These are phyloP conservation scores for Nemania bipapillata DNA, from an alignment of 2,329 filamentous ascomycete species.

Conservation along the genomic window DNA sequence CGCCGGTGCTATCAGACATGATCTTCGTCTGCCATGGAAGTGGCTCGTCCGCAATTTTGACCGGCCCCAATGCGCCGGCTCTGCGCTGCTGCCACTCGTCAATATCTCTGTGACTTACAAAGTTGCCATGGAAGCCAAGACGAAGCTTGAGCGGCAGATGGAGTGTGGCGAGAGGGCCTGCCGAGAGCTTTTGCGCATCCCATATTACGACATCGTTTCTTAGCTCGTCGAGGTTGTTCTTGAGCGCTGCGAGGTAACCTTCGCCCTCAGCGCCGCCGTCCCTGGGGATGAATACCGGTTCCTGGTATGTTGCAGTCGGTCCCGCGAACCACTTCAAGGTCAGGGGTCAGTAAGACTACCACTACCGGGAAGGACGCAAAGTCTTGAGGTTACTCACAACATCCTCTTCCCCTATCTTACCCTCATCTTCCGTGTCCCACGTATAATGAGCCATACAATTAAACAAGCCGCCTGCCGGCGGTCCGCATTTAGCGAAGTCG, in stretches of 20 bases:
- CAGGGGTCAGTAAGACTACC: constrained; percentile 1
- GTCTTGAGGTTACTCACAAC: constrained; percentile 40
- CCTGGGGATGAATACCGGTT: constrained; percentile 64
- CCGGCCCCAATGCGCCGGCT: constrained; percentile 55
- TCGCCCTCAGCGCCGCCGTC: constrained; percentile 58
- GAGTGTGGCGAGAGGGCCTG: constrained; percentile 55
- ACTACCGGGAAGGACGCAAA: not conserved
- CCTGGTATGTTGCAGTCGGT: constrained; percentile 61
- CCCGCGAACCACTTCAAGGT: constrained; percentile 55
- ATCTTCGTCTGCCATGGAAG: constrained; percentile 54
- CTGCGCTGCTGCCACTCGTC: constrained; percentile 56
- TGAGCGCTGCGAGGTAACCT: constrained; percentile 61
- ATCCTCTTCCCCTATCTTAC: constrained; percentile 50
- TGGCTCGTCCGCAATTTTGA: constrained; percentile 52
- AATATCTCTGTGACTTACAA: constrained; percentile 57
- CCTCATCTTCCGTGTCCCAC: constrained; percentile 48
- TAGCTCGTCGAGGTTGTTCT: constrained; percentile 59
- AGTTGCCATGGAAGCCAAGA: constrained; percentile 58
- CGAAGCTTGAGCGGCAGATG: constrained; percentile 57
- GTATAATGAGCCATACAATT: constrained; percentile 61
- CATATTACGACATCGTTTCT: constrained; percentile 59
- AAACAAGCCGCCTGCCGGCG: constrained; percentile 57
- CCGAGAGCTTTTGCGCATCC: constrained; percentile 54
- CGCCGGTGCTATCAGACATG: constrained; percentile 20
- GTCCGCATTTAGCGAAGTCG: constrained; percentile 59